A percentile compares a stretch with the other conserved stretches of the same genome.
Evolutionary conservation across 805 yeast species (phyloP).

Genomic region (Saccharomycopsis microspora): DNA sequence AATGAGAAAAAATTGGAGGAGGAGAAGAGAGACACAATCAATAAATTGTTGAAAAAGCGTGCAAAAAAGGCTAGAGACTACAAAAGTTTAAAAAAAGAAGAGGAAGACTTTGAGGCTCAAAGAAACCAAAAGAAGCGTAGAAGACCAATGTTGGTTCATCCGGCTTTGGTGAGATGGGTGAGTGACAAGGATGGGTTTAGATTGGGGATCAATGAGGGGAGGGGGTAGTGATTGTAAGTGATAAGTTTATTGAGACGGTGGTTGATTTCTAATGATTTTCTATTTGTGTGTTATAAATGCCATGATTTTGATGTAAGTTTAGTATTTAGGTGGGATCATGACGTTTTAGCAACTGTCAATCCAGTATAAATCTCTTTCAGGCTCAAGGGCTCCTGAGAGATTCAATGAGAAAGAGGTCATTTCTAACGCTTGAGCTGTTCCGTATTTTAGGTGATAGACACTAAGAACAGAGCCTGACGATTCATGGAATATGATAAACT

Average conservation of each 20-base stretch:
- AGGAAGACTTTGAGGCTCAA: slow-evolving; percentile 18
- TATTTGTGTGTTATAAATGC: not conserved
- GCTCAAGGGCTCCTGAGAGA: too few species aligned
- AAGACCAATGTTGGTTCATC: slow-evolving; percentile 30
- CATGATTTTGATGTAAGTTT: too few species aligned
- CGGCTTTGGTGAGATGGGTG: slow-evolving; percentile 33
- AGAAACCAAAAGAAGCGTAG: slow-evolving; percentile 22
- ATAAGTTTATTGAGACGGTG: not conserved
- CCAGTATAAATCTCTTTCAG: too few species aligned
- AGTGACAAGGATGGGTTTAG: slow-evolving; percentile 18
- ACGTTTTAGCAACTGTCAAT: too few species aligned
- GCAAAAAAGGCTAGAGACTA: slow-evolving; percentile 57
- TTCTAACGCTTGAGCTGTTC: too few species aligned
- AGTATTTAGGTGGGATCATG: too few species aligned
- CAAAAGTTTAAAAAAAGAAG: slow-evolving; percentile 20
- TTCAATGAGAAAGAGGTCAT: too few species aligned
- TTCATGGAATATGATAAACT: too few species aligned
- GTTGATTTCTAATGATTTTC: not conserved
- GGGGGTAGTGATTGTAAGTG: slow-evolving; percentile 1
- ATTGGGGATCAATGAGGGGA: slow-evolving; percentile 11
- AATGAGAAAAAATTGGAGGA: slow-evolving; percentile 77
- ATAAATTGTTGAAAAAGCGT: slow-evolving; percentile 72
- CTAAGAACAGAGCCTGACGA: too few species aligned
- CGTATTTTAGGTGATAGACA: too few species aligned
- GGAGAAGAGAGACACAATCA: slow-evolving; percentile 86